Base-by-base conservation (phyloP, 2,329 filamentous ascomycete genomes). In the Diaporthe sp. region DNA sequence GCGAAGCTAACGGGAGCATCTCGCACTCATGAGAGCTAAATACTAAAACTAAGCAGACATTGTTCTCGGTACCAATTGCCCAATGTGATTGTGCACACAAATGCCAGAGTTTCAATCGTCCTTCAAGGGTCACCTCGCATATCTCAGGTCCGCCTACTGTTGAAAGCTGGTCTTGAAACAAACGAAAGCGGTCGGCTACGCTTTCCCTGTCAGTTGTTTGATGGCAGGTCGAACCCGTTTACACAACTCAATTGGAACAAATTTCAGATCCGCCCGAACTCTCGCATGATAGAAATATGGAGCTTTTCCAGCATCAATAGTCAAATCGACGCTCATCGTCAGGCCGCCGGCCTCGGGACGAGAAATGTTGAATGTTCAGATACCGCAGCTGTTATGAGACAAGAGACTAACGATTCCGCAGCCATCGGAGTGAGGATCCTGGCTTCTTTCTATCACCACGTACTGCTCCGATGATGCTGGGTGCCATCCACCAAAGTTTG, bases 171-270 rank as follows among this genome's bases (percentile, higher is more conserved):
- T 68, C 46, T 68, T 68, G 62, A 68, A 68, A 68, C 62, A 53
- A 68, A 68, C 62, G 62, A 68, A 39, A 68, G 46, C 62, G 62
- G 46, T 68, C 62, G 62, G 62, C 62, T 68, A 68, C n/a, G 46
- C 31, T 68, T 68, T 68, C 62, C 62, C 62, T 68, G 31, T 39
- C 46, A 37, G n/a, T 53, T 49, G 31, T 19, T 28, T 68, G 31
- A 53, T 68, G 62, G 62, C 44, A 68, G 7, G 62, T 39, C 19
- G 62, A 28, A 31, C 61, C 61, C 34, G 6, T 67, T 12, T 19
- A 10, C 42, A 25, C 28, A 68, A 68, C 31, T 53, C 62, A 25
- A 51, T 51, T 68, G 44, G 22, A 31, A 68, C 44, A 37, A 39
- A 53, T 28, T 39, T 68, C 46, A 28, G 31, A 49, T 49, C 44